Evolutionary conservation across 306 rosid species (phyloP), one percentile per base, ranked within the genome.

Genomic region (Cicer arietinum): DNA sequence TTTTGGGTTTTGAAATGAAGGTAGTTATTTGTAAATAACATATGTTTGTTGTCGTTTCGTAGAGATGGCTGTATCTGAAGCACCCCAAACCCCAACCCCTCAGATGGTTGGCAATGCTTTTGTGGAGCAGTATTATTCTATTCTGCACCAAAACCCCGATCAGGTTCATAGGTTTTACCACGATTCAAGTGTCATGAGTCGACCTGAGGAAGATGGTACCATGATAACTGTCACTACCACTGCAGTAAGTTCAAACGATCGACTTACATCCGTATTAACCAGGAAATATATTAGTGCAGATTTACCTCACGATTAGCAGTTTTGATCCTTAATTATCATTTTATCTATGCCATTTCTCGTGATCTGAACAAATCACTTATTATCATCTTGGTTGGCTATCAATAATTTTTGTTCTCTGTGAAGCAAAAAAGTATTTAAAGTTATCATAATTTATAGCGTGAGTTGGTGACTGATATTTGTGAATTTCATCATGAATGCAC

Each of bases 41-140:
- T 8, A 7, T 50, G 58, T 18, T 25, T 39, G 7, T 10, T 68
- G 43, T 73, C 2, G 6, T 67, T 47, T 54, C 69, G 72, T 69
- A 87, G 94, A 77, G 84, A 91, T 91, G 97, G 87, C 86, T 9
- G 80, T 70, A 37, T 72, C 88, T 43, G 79, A 69, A 11, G 89
- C 17, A 62, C 30, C 35, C 17, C 53, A 30, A 66, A 47, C 76
- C 61, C 77, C 73, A 14, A 53, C 80, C 14, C 77, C 90, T 1
- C 80, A 89, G 79, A 37, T 81, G 48, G 86, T 91, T 75, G 91
- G 89, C 46, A 82, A 88, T 78, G 82, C 86, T 47, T 91, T 89
- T 71, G 89, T 83, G 40, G 71, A 81, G 54, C 90, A 83, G 78
- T 91, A 87, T 77, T 89, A 83, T 71, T 16, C 39, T 3, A 35